Base-by-base conservation (phyloP, 2,329 filamentous ascomycete genomes). In the Phoma sp. region DNA sequence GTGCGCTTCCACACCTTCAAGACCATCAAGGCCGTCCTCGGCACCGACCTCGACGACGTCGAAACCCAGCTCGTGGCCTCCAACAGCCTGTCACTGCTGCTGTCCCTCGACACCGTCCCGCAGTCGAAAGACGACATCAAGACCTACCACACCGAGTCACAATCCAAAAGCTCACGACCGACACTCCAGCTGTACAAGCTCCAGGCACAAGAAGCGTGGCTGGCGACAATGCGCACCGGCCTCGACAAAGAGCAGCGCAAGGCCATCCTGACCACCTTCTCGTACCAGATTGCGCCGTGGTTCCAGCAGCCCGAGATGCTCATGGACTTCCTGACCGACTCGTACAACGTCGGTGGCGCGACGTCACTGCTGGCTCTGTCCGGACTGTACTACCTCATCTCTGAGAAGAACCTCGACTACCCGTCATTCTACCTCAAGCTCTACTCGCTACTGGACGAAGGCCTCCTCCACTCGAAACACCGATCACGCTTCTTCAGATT, bases 281-380 rank as follows among this genome's bases (percentile, higher is more conserved):
- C 91, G 2, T 84, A 85, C 34, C 87, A 87, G 28, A 91, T 97
- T 64, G 89, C 90, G 20, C 93, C 93, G 0, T 96, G 92, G 90
- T 96, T 98, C 76, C 84, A 82, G 40, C 90, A 92, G 57, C 89
- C 92, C 1, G 93, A 98, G 69, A 82, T 96, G 33, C 83, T 99
- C 28, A 92, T 96, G 82, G 95, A 99, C 78, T 99, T 98, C 75
- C 79, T 99, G 49, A 96, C 92, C n/a, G 91, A 95, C 76, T 96
- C 88, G 25, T 98, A 96, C 78, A 84, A 97, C 66, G 80, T 87
- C 7, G 92, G 93, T 45, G 95, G 95, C 37, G 89, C 92, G 12
- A 92, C 88, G 40, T 93, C 95, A 4, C 82, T 99, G 4, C 83
- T 97, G 17, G 92, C 96, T 1, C 81, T 99, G 1, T 96, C 91